phyloP scores from a whole-genome alignment of 1,284 basidiomycete species.

The Microbotryomycetes sp. region DNA sequence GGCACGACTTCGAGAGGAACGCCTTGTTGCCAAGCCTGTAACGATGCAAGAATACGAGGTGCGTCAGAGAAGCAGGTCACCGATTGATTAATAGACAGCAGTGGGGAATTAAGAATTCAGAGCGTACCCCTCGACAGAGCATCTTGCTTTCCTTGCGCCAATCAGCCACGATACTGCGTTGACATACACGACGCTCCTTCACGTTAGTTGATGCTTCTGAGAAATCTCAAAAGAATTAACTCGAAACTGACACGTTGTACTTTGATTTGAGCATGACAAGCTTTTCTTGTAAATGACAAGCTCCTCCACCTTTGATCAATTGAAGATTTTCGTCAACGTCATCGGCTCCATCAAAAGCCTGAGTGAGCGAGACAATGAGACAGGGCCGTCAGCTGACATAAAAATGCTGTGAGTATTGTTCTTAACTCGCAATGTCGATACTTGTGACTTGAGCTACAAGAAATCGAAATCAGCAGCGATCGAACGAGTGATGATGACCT shows the following conservation, averaged over 20 bases:
- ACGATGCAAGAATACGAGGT: too few species aligned
- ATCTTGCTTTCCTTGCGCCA: slow-evolving; percentile 76
- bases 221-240: neutral
- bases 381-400: too few species aligned
- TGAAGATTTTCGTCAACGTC: slow-evolving; percentile 69
- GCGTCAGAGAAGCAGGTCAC: too few species aligned
- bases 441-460: neutral
- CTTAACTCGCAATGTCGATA: slow-evolving; percentile 68
- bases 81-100: too few species aligned
- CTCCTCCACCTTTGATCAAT: slow-evolving; percentile 94
- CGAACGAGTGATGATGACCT: neutral
- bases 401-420: too few species aligned
- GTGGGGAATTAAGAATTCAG: too few species aligned
- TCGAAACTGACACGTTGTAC: slow-evolving; percentile 57
- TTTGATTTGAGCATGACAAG: slow-evolving; percentile 84
- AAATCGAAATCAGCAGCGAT: neutral
- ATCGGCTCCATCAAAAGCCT: slow-evolving; percentile 84
- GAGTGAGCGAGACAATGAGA: too few species aligned
- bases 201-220: neutral
- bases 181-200: neutral
- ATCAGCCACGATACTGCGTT: slow-evolving; percentile 68
- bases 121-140: slow-evolving; percentile 54
- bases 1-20: slow-evolving; percentile 93
- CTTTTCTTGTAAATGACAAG: slow-evolving; percentile 93
- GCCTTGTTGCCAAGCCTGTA: slow-evolving; percentile 63